Conservation (phyloP, 2,329 filamentous ascomycete genomes). For the Akanthomyces muscarius region DNA sequence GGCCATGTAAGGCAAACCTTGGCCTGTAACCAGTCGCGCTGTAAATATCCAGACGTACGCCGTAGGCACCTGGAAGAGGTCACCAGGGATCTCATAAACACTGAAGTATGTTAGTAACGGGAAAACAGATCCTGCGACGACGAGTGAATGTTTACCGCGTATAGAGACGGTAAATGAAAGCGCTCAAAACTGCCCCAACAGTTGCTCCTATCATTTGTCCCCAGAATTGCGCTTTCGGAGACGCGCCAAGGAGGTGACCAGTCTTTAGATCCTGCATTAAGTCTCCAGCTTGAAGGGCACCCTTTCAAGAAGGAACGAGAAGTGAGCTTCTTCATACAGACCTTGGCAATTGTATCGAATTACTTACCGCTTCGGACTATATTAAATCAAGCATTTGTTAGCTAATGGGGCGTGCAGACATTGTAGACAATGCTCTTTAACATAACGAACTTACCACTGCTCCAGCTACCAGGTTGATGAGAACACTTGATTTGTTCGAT, state of each 20-base stretch:
- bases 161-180: constrained; percentile 84
- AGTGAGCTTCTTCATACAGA: constrained; percentile 14
- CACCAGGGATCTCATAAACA: constrained; percentile 84
- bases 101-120: constrained; percentile 30
- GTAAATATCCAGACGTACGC: constrained; percentile 98
- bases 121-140: constrained; percentile 7
- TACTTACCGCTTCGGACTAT: constrained; percentile 39
- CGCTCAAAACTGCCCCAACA: constrained; percentile 79
- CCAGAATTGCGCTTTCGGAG: constrained; percentile 93
- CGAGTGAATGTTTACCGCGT: constrained; percentile 44
- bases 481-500: constrained; percentile 75
- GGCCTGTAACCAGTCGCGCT: constrained; percentile 83
- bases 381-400: not conserved
- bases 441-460: constrained; percentile 55
- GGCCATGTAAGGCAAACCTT: constrained; percentile 81
- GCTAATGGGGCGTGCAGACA: not conserved
- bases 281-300: constrained; percentile 91
- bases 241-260: constrained; percentile 85
- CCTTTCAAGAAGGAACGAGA: constrained; percentile 27
- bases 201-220: constrained; percentile 90
- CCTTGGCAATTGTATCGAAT: not conserved
- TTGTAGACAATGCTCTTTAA: not conserved
- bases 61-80: constrained; percentile 89
- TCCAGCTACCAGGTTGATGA: constrained; percentile 92
- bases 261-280: constrained; percentile 97